These are phyloP conservation scores for Citrus reticulata DNA, from an alignment of 345 rosid genomes.

Conservation along the genomic window DNA sequence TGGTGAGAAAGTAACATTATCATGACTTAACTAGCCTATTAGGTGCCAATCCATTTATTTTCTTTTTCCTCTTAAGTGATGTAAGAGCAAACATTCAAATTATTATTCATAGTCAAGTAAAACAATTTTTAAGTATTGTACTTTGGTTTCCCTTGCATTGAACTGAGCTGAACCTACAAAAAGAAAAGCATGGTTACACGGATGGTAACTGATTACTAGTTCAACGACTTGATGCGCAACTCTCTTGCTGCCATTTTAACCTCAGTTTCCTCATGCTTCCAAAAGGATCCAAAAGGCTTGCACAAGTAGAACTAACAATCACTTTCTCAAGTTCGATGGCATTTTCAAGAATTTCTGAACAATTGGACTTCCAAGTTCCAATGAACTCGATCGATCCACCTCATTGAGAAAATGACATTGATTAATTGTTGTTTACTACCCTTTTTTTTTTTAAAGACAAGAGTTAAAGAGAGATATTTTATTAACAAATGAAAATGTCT, in stretches of 20 bases:
- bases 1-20: constrained; percentile 17
- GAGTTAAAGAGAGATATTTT: too few species aligned
- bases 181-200: neutral
- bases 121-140: neutral
- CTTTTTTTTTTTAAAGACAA: too few species aligned
- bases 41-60: neutral
- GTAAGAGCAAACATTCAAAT: neutral
- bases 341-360: neutral
- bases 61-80: neutral
- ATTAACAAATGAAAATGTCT: too few species aligned
- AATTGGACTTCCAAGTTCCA: neutral
- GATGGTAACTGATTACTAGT: neutral
- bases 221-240: neutral
- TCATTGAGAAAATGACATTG: too few species aligned
- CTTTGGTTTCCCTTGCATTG: neutral
- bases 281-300: neutral
- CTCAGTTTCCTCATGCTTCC: neutral
- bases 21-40: neutral
- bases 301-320: neutral
- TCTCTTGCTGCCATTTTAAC: neutral
- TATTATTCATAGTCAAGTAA: neutral
- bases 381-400: too few species aligned
- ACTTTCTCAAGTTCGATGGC: neutral
- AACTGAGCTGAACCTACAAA: neutral
- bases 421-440: too few species aligned